These are phyloP conservation scores for Plasmodium blacklocki DNA, from an alignment of 169 alveolate species.

Conservation along the genomic window DNA sequence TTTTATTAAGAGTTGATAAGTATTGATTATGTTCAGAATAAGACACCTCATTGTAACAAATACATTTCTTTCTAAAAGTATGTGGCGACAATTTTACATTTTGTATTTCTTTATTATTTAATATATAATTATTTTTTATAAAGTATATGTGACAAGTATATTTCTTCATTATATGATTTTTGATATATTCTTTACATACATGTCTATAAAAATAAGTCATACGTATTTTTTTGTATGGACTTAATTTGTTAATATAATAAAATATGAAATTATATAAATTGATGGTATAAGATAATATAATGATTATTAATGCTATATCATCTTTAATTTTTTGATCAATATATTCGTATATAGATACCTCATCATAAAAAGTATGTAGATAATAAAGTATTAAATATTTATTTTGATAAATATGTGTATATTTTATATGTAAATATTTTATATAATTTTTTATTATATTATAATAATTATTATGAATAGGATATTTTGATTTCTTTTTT, in stretches of 20 bases:
- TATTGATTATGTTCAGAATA: too few species aligned
- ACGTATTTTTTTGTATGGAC: slow-evolving; percentile 1
- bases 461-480: slow-evolving; percentile 19
- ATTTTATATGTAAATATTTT: slow-evolving; percentile 58
- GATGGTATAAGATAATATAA: slow-evolving; percentile 34
- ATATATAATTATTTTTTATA: neutral
- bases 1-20: too few species aligned
- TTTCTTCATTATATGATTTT: neutral
- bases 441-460: slow-evolving; percentile 30
- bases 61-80: neutral
- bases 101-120: too few species aligned
- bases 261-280: slow-evolving; percentile 60
- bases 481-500: neutral
- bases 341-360: slow-evolving; percentile 33
- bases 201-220: slow-evolving; percentile 28
- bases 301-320: slow-evolving; percentile 29
- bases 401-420: slow-evolving; percentile 65
- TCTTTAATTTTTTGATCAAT: slow-evolving; percentile 41
- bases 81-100: too few species aligned
- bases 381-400: slow-evolving; percentile 40
- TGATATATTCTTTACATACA: slow-evolving; percentile 44
- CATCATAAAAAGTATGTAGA: slow-evolving; percentile 65
- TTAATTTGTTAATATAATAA: slow-evolving; percentile 47
- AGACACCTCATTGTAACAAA: too few species aligned
- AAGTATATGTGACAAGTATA: neutral